Percentiles rank a stretch among this genome's conserved stretches.
Conservation (phyloP, 495 filamentous ascomycete genomes). For the Beverwykella pulmonaria region DNA sequence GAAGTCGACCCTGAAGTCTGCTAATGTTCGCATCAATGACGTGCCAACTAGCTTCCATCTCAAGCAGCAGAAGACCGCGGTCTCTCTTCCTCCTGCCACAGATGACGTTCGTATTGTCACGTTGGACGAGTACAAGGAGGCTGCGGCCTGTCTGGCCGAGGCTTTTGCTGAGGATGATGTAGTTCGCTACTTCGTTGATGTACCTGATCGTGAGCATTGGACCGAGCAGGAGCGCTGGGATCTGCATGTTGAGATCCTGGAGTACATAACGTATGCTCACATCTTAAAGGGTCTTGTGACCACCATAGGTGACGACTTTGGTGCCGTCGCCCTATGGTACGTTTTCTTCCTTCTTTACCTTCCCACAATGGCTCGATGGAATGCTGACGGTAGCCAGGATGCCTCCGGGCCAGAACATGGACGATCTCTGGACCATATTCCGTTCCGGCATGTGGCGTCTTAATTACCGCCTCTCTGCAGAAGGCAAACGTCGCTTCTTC, state of each 20-base stretch:
- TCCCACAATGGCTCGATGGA: too few relatives aligned
- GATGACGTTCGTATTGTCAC: slow-evolving; percentile 58
- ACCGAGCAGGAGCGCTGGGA: slow-evolving; percentile 68
- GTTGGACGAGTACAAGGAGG: slow-evolving; percentile 66
- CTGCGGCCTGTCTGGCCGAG: slow-evolving; percentile 67
- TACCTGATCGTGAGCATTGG: slow-evolving; percentile 62
- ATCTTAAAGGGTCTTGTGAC: slow-evolving; percentile 70
- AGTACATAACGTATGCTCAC: slow-evolving; percentile 72
- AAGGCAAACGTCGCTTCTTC: slow-evolving; percentile 73
- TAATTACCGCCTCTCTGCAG: slow-evolving; percentile 67
- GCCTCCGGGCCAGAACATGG: slow-evolving; percentile 72
- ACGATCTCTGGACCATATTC: slow-evolving; percentile 68
- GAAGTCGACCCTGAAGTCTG: slow-evolving; percentile 24
- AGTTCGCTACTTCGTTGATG: slow-evolving; percentile 69
- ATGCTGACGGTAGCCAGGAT: slow-evolving; percentile 56
- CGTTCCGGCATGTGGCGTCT: slow-evolving; percentile 73
- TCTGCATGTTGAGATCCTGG: slow-evolving; percentile 72
- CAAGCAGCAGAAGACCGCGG: slow-evolving; percentile 24
- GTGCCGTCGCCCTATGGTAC: slow-evolving; percentile 77
- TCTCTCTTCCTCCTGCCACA: slow-evolving; percentile 10
- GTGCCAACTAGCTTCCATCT: slow-evolving; percentile 15
- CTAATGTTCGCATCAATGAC: slow-evolving; percentile 31
- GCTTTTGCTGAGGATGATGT: slow-evolving; percentile 77
- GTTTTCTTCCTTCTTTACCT: slow-evolving; percentile 42
- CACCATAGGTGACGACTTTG: slow-evolving; percentile 73